Evolutionary conservation across 441 rosid genomes (phyloP).

Genomic region (Pelargonium myrrhifolium): DNA sequence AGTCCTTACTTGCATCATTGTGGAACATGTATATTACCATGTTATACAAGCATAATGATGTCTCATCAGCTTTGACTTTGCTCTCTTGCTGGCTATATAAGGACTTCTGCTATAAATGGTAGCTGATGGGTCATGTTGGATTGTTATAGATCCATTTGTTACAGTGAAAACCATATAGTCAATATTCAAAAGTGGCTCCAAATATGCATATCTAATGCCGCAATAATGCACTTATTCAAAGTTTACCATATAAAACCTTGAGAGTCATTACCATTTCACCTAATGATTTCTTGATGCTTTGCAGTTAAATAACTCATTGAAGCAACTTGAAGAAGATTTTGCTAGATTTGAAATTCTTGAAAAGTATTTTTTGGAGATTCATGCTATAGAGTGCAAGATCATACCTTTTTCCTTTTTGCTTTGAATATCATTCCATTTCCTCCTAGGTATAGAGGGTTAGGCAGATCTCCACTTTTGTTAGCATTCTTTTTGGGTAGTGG

Average conservation of each 20-base stretch:
- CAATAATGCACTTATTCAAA: neutral
- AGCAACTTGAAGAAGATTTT: neutral
- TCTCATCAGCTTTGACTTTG: too few species aligned
- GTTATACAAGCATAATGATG: too few species aligned
- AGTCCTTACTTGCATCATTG: too few species aligned
- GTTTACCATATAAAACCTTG: neutral
- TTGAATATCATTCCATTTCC: neutral
- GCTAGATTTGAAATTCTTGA: neutral
- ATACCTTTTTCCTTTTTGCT: neutral
- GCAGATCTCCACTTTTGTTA: neutral
- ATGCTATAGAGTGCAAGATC: slow-evolving; percentile 2
- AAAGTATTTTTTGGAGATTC: neutral
- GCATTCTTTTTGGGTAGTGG: neutral
- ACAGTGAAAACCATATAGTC: neutral
- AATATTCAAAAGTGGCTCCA: neutral
- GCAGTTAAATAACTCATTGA: neutral
- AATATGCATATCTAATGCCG: neutral
- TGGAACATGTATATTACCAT: too few species aligned
- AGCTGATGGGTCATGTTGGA: neutral
- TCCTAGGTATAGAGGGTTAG: neutral
- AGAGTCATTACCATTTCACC: neutral
- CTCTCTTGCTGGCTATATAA: too few species aligned
- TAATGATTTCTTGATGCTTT: neutral
- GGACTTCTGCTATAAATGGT: too few species aligned
- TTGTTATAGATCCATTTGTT: neutral